Conservation (phyloP, 2,329 filamentous ascomycete genomes). For the Pezicula neosporulosa region DNA sequence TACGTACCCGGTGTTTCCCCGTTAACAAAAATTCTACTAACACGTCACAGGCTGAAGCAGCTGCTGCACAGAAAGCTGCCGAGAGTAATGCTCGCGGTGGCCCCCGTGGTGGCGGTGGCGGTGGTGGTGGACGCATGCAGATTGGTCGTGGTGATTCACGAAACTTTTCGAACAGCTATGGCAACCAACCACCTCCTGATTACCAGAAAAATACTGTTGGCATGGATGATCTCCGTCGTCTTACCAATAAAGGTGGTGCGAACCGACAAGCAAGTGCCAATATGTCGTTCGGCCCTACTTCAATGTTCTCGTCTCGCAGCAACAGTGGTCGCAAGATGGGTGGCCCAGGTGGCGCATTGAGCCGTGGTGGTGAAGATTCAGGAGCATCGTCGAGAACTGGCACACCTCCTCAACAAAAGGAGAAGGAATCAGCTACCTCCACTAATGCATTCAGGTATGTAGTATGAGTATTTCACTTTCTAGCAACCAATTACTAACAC, state of each 20-base stretch:
- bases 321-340: slow-evolving; percentile 83
- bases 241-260: slow-evolving; percentile 59
- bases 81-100: slow-evolving; percentile 59
- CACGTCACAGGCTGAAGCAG: slow-evolving; percentile 58
- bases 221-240: slow-evolving; percentile 85
- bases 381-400: slow-evolving; percentile 84
- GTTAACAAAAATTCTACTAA: slow-evolving; percentile 17
- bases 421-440: slow-evolving; percentile 61
- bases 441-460: slow-evolving; percentile 93
- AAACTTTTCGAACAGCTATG: slow-evolving; percentile 72
- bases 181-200: slow-evolving; percentile 67
- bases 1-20: slow-evolving; percentile 34
- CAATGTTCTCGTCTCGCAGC: slow-evolving; percentile 84
- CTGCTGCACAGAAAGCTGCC: slow-evolving; percentile 75
- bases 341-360: slow-evolving; percentile 63
- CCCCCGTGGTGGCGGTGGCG: slow-evolving; percentile 59
- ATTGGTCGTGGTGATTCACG: slow-evolving; percentile 85
- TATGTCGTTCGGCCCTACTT: slow-evolving; percentile 71
- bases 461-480: not conserved
- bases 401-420: slow-evolving; percentile 74
- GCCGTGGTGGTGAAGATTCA: slow-evolving; percentile 78
- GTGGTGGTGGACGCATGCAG: slow-evolving; percentile 63
- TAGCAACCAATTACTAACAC: slow-evolving; percentile 20
- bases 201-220: slow-evolving; percentile 77
- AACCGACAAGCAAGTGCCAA: slow-evolving; percentile 60